A percentile compares a stretch with the other conserved stretches of the same genome.
Conservation (phyloP, 2,329 filamentous ascomycete species). For the Penicillium sp. region DNA sequence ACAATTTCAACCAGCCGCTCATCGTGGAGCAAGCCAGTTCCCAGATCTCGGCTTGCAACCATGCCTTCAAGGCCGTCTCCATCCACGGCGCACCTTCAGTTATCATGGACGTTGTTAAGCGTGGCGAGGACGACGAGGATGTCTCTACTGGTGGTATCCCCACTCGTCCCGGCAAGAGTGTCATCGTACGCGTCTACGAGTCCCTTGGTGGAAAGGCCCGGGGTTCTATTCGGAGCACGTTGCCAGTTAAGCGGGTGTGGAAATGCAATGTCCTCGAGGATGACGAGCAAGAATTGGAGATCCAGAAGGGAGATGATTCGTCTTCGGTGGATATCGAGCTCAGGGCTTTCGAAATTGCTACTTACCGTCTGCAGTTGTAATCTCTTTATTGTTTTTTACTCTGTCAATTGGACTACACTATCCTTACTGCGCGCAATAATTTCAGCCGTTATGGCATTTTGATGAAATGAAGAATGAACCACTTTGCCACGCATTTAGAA, state of each 20-base stretch:
- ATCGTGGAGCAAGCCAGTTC: slow-evolving; percentile 47
- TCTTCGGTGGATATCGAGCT: slow-evolving; percentile 61
- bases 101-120: slow-evolving; percentile 85
- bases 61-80: slow-evolving; percentile 57
- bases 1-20: slow-evolving; percentile 86
- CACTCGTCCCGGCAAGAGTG: slow-evolving; percentile 68
- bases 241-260: slow-evolving; percentile 71
- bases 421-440: background rate
- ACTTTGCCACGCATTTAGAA: background rate
- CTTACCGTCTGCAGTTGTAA: slow-evolving; percentile 64
- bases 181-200: slow-evolving; percentile 86
- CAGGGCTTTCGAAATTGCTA: slow-evolving; percentile 81
- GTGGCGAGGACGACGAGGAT: slow-evolving; percentile 83
- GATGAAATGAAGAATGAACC: background rate
- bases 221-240: slow-evolving; percentile 65
- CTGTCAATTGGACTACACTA: background rate
- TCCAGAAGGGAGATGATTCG: slow-evolving; percentile 40
- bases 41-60: slow-evolving; percentile 5
- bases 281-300: slow-evolving; percentile 65
- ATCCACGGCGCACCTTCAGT: slow-evolving; percentile 67
- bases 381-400: background rate
- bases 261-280: slow-evolving; percentile 91
- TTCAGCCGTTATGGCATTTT: background rate
- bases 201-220: slow-evolving; percentile 77
- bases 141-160: slow-evolving; percentile 59